Evolutionary conservation across 441 rosid genomes (phyloP).

Genomic region (Cnidoscolus chayamansa): DNA sequence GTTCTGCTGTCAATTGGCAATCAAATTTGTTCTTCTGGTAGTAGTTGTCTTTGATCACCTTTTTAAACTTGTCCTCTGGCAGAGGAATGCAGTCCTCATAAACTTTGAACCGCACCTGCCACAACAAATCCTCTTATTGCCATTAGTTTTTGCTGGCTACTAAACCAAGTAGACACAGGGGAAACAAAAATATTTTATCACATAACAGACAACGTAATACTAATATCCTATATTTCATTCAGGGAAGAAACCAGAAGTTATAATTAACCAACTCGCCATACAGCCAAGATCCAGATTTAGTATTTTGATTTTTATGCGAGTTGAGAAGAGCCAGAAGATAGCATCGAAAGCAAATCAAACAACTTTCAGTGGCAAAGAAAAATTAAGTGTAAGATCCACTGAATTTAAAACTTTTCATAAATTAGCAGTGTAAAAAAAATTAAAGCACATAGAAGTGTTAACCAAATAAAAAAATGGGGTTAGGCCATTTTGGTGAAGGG

Average conservation of each 20-base stretch:
- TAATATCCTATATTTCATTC: too few relatives aligned
- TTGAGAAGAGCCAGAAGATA: not conserved
- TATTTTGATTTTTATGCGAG: not conserved
- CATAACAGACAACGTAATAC: not conserved
- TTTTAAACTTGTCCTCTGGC: conserved; percentile 28
- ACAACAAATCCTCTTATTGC: conserved; percentile 1
- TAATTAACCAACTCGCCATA: not conserved
- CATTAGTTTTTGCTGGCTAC: not conserved
- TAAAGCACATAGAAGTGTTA: too few relatives aligned
- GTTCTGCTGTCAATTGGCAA: conserved; percentile 24
- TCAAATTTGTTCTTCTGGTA: conserved; percentile 28
- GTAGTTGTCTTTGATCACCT: conserved; percentile 32
- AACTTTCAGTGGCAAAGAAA: not conserved
- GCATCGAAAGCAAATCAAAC: not conserved
- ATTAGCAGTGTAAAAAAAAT: too few relatives aligned
- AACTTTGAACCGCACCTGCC: conserved; percentile 31
- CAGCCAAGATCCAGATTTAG: not conserved
- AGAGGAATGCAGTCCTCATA: conserved; percentile 29
- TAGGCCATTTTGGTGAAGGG: too few relatives aligned
- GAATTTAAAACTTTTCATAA: too few relatives aligned
- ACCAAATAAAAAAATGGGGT: too few relatives aligned
- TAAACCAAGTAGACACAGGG: not conserved
- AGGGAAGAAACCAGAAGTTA: too few relatives aligned
- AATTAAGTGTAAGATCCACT: too few relatives aligned
- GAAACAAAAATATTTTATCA: not conserved